Base-by-base conservation (phyloP, 257 asterid species). In the Linderniella brevidens region DNA sequence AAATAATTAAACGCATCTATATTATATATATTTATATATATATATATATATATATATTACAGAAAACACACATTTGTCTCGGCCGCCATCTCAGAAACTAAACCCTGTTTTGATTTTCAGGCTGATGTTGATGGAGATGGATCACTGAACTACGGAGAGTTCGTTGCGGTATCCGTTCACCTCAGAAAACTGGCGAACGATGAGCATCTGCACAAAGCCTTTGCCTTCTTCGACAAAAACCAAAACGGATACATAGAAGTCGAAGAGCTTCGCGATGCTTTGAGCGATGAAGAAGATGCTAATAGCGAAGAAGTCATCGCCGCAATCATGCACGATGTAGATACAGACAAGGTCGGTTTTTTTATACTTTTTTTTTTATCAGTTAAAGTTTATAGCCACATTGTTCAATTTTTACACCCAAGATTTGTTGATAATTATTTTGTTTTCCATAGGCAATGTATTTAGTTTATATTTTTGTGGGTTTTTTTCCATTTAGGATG, bases 321-420 rank as follows among this genome's bases (percentile, higher is more conserved):
- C 12, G 86, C 84, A 54, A 84, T 84, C 68, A 80, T 84, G 86
- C 73, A 68, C 51, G 93, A 84, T 45, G 95, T 84, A n/a, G 95
- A 84, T 56, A 75, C 73, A 3, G 81, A 77, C 57, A 80, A 84
- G 82, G 95, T 80, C 48, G 15, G 15, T 13, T 39, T 39, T 37
- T 37, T 37, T 37, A 8, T 6, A 37, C 40, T n/a, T n/a, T n/a
- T n/a, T n/a, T n/a, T n/a, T n/a, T n/a, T n/a, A n/a, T n/a, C n/a
- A n/a, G n/a, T n/a, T n/a, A n/a, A n/a, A n/a, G n/a, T n/a, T n/a
- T n/a, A n/a, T n/a, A n/a, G n/a, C n/a, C n/a, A n/a, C n/a, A n/a
- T n/a, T n/a, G n/a, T n/a, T n/a, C n/a, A n/a, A n/a, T n/a, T n/a
- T n/a, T n/a, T n/a, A n/a, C n/a, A 11, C 13, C 13, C 9, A 9